These are phyloP conservation scores for Sutorius eximius DNA, from an alignment of 1,284 basidiomycete genomes.

Conservation along the genomic window DNA sequence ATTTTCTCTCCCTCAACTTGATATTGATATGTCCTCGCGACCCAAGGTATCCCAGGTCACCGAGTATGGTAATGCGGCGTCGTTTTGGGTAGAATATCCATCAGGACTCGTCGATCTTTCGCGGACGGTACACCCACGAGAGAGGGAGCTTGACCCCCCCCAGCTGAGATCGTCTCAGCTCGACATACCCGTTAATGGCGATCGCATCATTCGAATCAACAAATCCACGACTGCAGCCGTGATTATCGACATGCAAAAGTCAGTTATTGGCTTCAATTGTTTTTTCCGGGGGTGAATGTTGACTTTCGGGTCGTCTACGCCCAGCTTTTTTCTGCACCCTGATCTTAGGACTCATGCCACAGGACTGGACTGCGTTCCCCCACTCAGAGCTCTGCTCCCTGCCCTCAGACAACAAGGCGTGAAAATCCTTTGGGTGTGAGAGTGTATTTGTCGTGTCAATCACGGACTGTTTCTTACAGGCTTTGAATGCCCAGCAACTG, in stretches of 20 bases:
- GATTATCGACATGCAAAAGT: constrained; percentile 77
- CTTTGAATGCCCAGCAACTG: constrained; percentile 50
- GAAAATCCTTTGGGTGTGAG: constrained; percentile 69
- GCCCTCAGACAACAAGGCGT: constrained; percentile 51
- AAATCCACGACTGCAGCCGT: constrained; percentile 53
- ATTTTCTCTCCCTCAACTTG: constrained; percentile 34
- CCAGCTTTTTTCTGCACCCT: constrained; percentile 65
- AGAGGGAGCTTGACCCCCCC: constrained; percentile 29
- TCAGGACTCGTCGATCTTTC: constrained; percentile 62
- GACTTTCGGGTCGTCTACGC: neutral
- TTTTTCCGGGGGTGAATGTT: neutral
- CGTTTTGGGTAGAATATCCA: constrained; percentile 71
- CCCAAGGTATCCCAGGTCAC: constrained; percentile 44
- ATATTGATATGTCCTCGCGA: constrained; percentile 40
- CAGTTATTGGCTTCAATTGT: constrained; percentile 40
- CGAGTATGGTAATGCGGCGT: constrained; percentile 55
- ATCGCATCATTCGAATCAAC: constrained; percentile 51
- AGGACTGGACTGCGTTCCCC: constrained; percentile 59
- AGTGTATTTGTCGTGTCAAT: constrained; percentile 1
- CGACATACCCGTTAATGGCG: constrained; percentile 55
- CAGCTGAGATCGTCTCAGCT: constrained; percentile 42
- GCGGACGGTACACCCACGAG: constrained; percentile 40
- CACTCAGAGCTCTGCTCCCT: constrained; percentile 50
- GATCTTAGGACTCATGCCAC: constrained; percentile 55
- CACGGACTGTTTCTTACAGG: neutral